Evolutionary conservation across 2,329 filamentous ascomycete genomes (phyloP), one percentile per base, ranked within the genome.

Genomic region (Sporothrix schenckii): DNA sequence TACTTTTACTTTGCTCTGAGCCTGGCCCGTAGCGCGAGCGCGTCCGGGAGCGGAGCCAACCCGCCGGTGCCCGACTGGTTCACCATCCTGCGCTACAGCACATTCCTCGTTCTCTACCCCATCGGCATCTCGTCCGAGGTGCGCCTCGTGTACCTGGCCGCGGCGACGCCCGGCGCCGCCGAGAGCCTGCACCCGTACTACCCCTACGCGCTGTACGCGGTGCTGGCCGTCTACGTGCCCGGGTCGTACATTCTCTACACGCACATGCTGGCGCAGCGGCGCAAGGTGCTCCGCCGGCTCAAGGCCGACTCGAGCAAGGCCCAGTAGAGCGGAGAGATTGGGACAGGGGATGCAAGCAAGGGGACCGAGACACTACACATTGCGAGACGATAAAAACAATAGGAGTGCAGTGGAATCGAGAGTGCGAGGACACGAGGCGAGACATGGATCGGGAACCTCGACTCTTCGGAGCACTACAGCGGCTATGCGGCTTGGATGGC

Each of bases 21-120:
- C 75, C 86, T 95, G 44, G 82, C 84, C 73, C 85, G 87, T 66
- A 66, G 63, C 63, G 49, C 63, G 44, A 10, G 63, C 27, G 6
- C 24, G 24, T 50, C 63, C 39, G 78, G 81, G 72, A 87, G 91
- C 41, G 74, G 75, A 0, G 79, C 76, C 0, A 68, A 30, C 27
- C 71, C 72, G 24, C 58, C 66, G 19, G 68, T 66, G 13, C 75
- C 76, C 0, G 78, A 76, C 0, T 82, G 85, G 72, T 85, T 97
- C 78, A 88, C 88, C 50, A 97, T 93, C 91, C 83, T 96, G 80
- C 86, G 93, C 76, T 94, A 97, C 81, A 97, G 96, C 80, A 93
- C 92, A 9, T 99, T 99, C 81, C 93, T 92, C 76, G 82, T 97
- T 50, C 87, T 99, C 27, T 99, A 99, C 81, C 95, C 95, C 0